These are phyloP conservation scores for Pleurotus giganteus DNA, from an alignment of 768 basidiomycete genomes.

Conservation along the genomic window DNA sequence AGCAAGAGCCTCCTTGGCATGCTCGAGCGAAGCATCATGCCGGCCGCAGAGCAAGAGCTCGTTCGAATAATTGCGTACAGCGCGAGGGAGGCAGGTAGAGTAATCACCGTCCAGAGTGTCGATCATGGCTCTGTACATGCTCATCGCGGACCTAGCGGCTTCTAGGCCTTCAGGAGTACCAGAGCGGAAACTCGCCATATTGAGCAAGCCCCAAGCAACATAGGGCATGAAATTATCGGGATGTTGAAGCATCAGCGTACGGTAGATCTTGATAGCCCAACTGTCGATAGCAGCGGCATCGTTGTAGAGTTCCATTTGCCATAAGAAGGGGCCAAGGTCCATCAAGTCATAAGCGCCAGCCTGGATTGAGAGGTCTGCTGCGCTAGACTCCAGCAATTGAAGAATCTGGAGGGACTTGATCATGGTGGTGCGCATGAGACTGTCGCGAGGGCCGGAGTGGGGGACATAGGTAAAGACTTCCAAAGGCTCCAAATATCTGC, in stretches of 20 bases:
- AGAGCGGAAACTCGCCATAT: neutral
- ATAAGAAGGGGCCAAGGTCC: neutral
- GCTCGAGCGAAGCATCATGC: neutral
- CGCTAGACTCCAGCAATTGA: neutral
- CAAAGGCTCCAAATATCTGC: neutral
- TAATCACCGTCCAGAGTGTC: neutral
- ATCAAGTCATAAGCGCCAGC: constrained; percentile 1
- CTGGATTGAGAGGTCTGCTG: neutral
- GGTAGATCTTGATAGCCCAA: constrained; percentile 6
- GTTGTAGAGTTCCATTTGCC: neutral
- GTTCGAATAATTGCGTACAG: neutral
- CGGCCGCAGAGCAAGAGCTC: neutral
- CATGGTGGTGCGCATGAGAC: constrained; percentile 1
- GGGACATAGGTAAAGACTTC: neutral
- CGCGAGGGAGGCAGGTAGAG: neutral
- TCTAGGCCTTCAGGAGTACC: constrained; percentile 1
- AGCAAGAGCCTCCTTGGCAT: constrained; percentile 1
- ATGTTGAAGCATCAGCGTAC: neutral
- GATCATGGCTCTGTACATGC: constrained; percentile 4
- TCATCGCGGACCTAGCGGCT: neutral
- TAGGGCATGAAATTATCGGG: neutral
- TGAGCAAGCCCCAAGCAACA: constrained; percentile 8
- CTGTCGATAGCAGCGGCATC: constrained; percentile 3
- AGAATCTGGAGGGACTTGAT: constrained; percentile 4
- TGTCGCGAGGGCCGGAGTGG: neutral